A percentile compares a stretch with the other conserved stretches of the same genome.
Evolutionary conservation across 106 monocot genomes (phyloP).

Genomic region (Allium cepa): DNA sequence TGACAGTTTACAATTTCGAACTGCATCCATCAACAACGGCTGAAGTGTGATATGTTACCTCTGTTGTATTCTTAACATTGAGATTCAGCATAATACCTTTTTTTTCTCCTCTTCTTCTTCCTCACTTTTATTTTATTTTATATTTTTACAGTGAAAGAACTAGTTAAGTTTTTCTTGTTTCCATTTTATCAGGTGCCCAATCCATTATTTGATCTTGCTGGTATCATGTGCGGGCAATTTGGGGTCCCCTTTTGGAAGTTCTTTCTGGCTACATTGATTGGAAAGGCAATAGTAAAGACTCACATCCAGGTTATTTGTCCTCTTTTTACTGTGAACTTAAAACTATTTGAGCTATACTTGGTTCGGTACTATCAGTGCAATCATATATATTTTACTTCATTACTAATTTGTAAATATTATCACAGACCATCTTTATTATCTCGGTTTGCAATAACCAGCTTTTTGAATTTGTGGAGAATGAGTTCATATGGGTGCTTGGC

Average conservation of each 20-base stretch:
- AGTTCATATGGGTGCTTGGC: conserved; percentile 45
- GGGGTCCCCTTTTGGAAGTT: conserved; percentile 86
- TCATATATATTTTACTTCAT: too few species aligned
- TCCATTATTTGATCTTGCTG: conserved; percentile 88
- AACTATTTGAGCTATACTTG: neutral
- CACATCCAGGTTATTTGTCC: conserved; percentile 53
- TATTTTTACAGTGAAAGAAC: neutral
- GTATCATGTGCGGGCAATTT: conserved; percentile 91
- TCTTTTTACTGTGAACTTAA: neutral
- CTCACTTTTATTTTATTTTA: neutral
- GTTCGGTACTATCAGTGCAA: neutral
- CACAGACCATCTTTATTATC: conserved; percentile 61
- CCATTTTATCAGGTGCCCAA: conserved; percentile 63
- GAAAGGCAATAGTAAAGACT: conserved; percentile 85
- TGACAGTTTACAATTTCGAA: too few species aligned
- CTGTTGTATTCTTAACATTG: conserved; percentile 1
- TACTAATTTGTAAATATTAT: conserved; percentile 1
- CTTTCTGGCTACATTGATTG: conserved; percentile 76
- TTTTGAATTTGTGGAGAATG: conserved; percentile 44
- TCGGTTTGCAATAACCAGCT: conserved; percentile 66
- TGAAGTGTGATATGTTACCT: neutral
- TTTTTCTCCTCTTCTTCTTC: too few species aligned
- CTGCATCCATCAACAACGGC: too few species aligned
- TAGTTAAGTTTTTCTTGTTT: conserved; percentile 2
- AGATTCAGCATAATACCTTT: neutral